phyloP scores from a whole-genome alignment of 1,284 basidiomycete genomes.

The Coriolopsis trogii region DNA sequence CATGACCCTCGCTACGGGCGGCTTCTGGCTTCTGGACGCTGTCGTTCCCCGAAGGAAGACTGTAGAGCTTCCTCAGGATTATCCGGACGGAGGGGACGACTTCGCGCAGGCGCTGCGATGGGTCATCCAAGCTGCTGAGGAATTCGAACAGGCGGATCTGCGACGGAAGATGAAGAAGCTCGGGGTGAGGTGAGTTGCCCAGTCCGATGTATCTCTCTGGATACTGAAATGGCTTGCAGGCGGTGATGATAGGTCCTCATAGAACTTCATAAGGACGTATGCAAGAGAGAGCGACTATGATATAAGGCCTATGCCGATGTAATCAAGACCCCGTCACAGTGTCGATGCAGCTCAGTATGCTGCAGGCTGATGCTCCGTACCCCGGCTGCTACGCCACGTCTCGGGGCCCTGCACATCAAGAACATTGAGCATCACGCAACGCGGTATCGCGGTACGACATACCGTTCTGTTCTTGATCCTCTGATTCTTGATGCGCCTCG shows the following conservation, averaged over 20 bases:
- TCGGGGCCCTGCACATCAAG: not conserved
- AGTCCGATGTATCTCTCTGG: no score
- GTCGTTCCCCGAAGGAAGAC: no score
- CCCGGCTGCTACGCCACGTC: not conserved
- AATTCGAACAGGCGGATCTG: not conserved
- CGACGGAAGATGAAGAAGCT: not conserved
- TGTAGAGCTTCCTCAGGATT: no score
- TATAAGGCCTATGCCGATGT: not conserved
- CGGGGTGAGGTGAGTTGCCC: not conserved
- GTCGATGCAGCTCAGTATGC: not conserved
- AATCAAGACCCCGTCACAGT: not conserved
- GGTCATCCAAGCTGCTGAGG: not conserved
- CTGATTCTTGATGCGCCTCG: constrained; percentile 34
- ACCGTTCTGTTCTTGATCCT: constrained; percentile 33
- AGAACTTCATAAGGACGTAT: not conserved
- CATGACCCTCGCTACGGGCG: constrained; percentile 29
- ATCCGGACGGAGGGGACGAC: no score
- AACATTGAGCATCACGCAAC: not conserved
- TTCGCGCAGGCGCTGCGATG: not conserved
- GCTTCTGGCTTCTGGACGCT: constrained; percentile 11
- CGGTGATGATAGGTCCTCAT: not conserved
- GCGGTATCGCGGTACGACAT: not conserved
- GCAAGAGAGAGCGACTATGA: not conserved
- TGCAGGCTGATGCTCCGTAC: not conserved
- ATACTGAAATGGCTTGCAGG: not conserved